Conservation (phyloP, 108 stramenopile species). For the Skeletonema grethae region DNA sequence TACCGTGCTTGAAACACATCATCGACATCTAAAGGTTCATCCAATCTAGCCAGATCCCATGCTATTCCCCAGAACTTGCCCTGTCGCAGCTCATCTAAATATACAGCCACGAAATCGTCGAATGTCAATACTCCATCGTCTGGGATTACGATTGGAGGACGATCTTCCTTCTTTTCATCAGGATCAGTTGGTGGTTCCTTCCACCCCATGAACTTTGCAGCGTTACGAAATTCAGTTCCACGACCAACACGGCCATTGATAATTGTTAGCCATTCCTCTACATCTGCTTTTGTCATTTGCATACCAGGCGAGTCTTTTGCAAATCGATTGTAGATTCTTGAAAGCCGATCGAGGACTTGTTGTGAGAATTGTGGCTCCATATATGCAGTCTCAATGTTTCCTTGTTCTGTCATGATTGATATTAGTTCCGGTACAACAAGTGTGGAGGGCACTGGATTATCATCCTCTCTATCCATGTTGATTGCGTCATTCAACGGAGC, state of each 20-base stretch:
- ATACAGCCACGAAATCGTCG: conserved; percentile 76
- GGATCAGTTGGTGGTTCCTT: conserved; percentile 47
- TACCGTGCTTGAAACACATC: conserved; percentile 82
- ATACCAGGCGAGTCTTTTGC: conserved; percentile 36
- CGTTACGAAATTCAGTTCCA: conserved; percentile 79
- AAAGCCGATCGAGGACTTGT: conserved; percentile 60
- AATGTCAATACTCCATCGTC: conserved; percentile 60
- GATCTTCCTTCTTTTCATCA: conserved; percentile 37
- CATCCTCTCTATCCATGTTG: conserved; percentile 24
- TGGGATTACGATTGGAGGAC: conserved; percentile 59
- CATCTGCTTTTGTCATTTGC: conserved; percentile 68
- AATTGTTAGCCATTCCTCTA: conserved; percentile 78
- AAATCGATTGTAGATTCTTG: conserved; percentile 55
- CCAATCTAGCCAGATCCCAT: conserved; percentile 81
- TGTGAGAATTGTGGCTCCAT: conserved; percentile 58
- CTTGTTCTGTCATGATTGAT: conserved; percentile 60
- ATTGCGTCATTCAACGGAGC: conserved; percentile 59
- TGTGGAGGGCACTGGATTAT: conserved; percentile 60
- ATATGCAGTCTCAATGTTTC: conserved; percentile 47
- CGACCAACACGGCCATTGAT: conserved; percentile 79
- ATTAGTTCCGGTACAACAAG: conserved; percentile 85
- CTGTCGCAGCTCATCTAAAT: conserved; percentile 73
- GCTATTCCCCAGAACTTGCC: conserved; percentile 96
- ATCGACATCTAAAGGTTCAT: conserved; percentile 73
- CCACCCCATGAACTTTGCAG: conserved; percentile 77